Conservation (phyloP, 352 stramenopile species). For the Phytopythium oedochilum region DNA sequence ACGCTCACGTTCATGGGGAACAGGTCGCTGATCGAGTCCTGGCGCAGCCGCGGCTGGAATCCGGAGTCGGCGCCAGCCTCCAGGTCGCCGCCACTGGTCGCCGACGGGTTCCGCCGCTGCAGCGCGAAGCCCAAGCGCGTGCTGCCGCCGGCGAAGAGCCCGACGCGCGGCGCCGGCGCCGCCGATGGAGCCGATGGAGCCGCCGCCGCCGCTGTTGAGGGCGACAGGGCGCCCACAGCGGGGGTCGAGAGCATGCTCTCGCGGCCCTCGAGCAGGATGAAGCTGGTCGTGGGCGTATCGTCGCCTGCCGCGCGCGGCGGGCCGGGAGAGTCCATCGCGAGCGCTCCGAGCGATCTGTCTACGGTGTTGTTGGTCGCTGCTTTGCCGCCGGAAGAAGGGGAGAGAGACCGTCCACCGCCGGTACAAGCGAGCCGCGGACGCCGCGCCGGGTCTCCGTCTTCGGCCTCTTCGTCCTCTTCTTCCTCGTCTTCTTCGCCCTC, state of each 20-base stretch:
- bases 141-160: constrained; percentile 13
- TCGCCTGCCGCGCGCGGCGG: constrained; percentile 3
- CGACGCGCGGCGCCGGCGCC: constrained; percentile 1
- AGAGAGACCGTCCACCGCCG: not conserved
- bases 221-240: constrained; percentile 3
- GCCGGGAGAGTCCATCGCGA: constrained; percentile 6
- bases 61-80: constrained; percentile 5
- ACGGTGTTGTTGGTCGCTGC: no score
- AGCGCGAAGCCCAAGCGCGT: constrained; percentile 19
- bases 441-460: no score
- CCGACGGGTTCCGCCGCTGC: constrained; percentile 13
- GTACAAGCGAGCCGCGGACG: no score
- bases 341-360: no score
- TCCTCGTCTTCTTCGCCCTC: no score
- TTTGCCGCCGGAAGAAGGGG: no score
- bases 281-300: constrained; percentile 45
- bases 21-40: constrained; percentile 56
- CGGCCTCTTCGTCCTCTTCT: no score
- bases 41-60: constrained; percentile 3
- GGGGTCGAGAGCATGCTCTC: constrained; percentile 9
- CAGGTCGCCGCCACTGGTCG: constrained; percentile 6
- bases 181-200: not conserved
- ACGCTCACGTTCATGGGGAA: constrained; percentile 62
- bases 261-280: constrained; percentile 54
- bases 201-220: constrained; percentile 1